Evolutionary conservation across 2,329 filamentous ascomycete genomes (phyloP), one percentile per base, ranked within the genome.

Genomic region (Fusarium poae): DNA sequence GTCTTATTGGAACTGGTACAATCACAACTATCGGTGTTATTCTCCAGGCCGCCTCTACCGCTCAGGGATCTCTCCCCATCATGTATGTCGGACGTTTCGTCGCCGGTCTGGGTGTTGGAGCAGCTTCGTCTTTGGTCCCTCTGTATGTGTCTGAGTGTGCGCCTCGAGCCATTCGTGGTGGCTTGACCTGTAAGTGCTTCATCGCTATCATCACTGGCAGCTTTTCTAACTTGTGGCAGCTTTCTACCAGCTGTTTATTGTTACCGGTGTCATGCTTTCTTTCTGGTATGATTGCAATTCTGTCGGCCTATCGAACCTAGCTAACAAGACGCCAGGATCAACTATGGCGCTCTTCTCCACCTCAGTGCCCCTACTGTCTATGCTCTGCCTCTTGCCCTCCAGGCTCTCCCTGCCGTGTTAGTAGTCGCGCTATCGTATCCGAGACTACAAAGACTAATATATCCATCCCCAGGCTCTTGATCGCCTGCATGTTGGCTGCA

Each of bases 1-100:
- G 83, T 25, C 81, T 93, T 30, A 82, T 92, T 23, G 76, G 81
- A 20, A 83, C 86, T 8, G 88, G 89, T 29, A 40, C 84, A 2
- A 74, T 91, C 37, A 87, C 89, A 29, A 83, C 85, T 27, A 57
- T 89, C 13, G 91, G 91, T 43, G 87, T 89, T 49, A 76, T 91
- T 51, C 84, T 92, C 72, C 90, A 92, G 78, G 84, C 87, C 49
- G 81, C 84, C 10, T 86, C 88, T n/a, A 82, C 81, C 3, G 72
- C 71, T 15, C 57, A 75, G 5, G 90, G 89, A 7, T 83, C 85
- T 48, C 77, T 92, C 35, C 80, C 84, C 15, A 81, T 84, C 70
- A 89, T 92, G 82, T 92, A 91, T 72, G 81, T 90, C 64, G 90
- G 90, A 48, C 83, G 90, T 75, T 87, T 86, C 50, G 68, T 85